Base-by-base conservation (phyloP, 1,284 basidiomycete species). In the Coniophora puteana region DNA sequence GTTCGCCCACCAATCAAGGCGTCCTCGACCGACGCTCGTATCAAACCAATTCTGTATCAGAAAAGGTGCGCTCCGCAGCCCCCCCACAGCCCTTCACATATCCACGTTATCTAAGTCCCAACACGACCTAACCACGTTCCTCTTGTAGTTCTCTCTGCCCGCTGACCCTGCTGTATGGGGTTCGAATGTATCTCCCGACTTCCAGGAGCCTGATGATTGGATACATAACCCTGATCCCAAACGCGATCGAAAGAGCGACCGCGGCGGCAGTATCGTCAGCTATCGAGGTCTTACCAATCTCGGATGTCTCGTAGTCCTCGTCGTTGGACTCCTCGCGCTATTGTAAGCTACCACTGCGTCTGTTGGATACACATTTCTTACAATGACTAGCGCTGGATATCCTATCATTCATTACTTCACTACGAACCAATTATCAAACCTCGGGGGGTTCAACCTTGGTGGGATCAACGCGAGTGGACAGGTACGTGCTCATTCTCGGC, bases 401-500 rank as follows among this genome's bases (percentile, higher is more conserved):
- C 92, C 92, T 12, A 64, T 95, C 43, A 75, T 89, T 52, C 72
- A 77, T 10, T 83, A 80, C 57, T 81, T 88, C 54, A 79, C 74
- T 4, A 60, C 65, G 27, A 62, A 68, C 20, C 50, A 55, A 10
- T 67, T 67, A 18, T 77, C 78, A 3, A 72, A 62, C 3, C 59
- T 73, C 8, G 84, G 83, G 12, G 89, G 80, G 3, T 88, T 83
- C 59, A 89, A 89, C 53, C 53, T 90, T 16, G 90, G 89, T 23
- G 89, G 91, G 4, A 85, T 78, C 46, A 94, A 93, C 57, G 78
- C 78, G 4, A 76, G 76, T 11, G 91, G 90, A 26, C 89, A 92
- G 66, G 78, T 74, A 48, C 54, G 59, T 49, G n/a, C 11, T 36
- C 37, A 3, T 18, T 28, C 23, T 76, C 3, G 70, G n/a, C 25